Evolutionary conservation across 768 basidiomycete genomes (phyloP).

Genomic region (Lentinula raphanica): DNA sequence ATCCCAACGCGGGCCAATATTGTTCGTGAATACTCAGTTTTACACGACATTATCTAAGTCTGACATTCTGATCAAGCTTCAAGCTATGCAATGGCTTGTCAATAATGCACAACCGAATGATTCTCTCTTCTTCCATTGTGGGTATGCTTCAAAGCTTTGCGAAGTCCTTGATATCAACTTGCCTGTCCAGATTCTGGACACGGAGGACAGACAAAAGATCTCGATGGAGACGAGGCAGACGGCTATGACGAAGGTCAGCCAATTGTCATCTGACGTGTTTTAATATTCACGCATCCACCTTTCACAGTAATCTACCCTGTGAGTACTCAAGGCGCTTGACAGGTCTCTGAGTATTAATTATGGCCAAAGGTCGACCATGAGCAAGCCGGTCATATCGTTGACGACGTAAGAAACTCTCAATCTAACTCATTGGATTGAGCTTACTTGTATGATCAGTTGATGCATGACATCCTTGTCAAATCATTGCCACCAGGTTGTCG

Average conservation of each 20-base stretch:
- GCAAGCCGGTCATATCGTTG: constrained; percentile 70
- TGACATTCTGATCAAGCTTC: constrained; percentile 35
- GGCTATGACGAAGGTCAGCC: constrained; percentile 72
- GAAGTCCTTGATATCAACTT: neutral
- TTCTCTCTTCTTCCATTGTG: constrained; percentile 88
- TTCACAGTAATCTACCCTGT: constrained; percentile 82
- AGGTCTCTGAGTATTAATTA: neutral
- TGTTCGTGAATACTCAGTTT: constrained; percentile 30
- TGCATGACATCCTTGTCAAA: constrained; percentile 78
- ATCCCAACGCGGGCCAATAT: constrained; percentile 82
- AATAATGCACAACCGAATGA: constrained; percentile 73
- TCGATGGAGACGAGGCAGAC: constrained; percentile 79
- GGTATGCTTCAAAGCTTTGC: constrained; percentile 14
- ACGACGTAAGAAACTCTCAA: constrained; percentile 61
- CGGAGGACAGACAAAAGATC: constrained; percentile 84
- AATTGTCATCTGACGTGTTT: neutral
- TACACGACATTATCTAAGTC: neutral
- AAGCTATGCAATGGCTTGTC: constrained; percentile 93
- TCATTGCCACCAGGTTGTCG: constrained; percentile 83
- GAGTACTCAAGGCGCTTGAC: constrained; percentile 32
- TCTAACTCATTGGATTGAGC: neutral
- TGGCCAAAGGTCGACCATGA: constrained; percentile 42
- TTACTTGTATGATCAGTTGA: constrained; percentile 34
- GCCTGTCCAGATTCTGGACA: constrained; percentile 77
- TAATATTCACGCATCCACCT: neutral